Evolutionary conservation across 2,329 filamentous ascomycete genomes (phyloP).

Genomic region (Talaromyces atroroseus): DNA sequence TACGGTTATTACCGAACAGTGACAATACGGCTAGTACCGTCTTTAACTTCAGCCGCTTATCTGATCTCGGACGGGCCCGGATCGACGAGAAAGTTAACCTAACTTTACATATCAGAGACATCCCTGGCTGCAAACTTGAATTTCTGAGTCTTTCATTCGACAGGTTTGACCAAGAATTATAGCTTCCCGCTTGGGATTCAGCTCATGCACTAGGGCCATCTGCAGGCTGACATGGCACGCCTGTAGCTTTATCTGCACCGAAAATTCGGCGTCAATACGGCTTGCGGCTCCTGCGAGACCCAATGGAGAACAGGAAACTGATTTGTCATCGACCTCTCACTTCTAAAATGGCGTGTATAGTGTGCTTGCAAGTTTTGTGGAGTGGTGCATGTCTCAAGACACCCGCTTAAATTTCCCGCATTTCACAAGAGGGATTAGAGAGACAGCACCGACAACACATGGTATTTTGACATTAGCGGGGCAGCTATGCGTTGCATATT

Average conservation of each 20-base stretch:
- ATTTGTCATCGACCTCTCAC: background rate
- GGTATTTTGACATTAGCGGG: background rate
- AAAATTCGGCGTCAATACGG: background rate
- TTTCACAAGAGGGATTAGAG: background rate
- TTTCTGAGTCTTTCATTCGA: background rate
- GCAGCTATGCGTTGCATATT: background rate
- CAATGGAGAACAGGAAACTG: background rate
- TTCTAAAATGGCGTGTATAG: background rate
- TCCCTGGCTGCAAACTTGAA: no score
- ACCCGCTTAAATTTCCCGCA: background rate
- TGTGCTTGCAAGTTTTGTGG: background rate
- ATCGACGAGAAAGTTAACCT: background rate
- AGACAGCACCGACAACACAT: background rate
- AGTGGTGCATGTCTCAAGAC: background rate
- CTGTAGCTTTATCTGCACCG: background rate
- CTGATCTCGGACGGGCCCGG: background rate
- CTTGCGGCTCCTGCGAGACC: background rate
- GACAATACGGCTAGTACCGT: background rate
- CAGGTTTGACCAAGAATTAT: constrained; percentile 1
- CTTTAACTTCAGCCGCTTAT: background rate
- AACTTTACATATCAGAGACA: no score
- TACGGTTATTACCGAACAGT: background rate
- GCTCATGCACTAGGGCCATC: background rate
- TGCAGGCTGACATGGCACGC: background rate
- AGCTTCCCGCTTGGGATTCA: background rate